Conservation (phyloP, 108 stramenopile genomes). For the Pseudonitzschia delicatissima region DNA sequence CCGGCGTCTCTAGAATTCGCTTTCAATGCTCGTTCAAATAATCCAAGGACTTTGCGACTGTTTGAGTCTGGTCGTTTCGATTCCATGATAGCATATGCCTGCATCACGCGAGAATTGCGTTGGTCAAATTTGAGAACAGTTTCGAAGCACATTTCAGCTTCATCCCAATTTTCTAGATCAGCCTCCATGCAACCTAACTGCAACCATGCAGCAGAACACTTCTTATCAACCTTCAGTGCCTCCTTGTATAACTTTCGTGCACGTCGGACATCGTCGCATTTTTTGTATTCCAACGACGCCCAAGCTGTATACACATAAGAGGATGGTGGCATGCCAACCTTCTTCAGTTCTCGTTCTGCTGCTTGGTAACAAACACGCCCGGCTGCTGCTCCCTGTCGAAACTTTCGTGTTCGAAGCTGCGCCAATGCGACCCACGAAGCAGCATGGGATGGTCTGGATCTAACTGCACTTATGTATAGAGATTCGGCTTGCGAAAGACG, state of each 20-base stretch:
- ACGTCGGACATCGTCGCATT: constrained; percentile 48
- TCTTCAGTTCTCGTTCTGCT: constrained; percentile 66
- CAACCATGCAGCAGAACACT: constrained; percentile 75
- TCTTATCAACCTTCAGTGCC: constrained; percentile 72
- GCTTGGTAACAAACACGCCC: constrained; percentile 77
- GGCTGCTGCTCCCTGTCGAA: constrained; percentile 66
- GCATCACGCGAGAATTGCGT: constrained; percentile 81
- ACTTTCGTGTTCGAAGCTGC: constrained; percentile 77
- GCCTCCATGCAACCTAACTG: constrained; percentile 86
- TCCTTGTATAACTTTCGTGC: constrained; percentile 61
- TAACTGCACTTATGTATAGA: constrained; percentile 60
- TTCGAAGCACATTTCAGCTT: constrained; percentile 78
- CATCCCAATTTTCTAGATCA: constrained; percentile 66
- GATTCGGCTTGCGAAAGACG: constrained; percentile 72
- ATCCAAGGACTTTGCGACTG: constrained; percentile 71
- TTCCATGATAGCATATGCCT: constrained; percentile 92
- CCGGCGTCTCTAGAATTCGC: constrained; percentile 82
- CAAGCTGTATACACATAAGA: constrained; percentile 85
- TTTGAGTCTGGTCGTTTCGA: constrained; percentile 68
- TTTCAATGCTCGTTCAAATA: constrained; percentile 84
- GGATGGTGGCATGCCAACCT: constrained; percentile 57
- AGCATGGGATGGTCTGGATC: constrained; percentile 77
- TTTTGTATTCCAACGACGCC: constrained; percentile 82
- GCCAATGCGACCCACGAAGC: constrained; percentile 84
- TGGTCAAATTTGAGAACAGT: constrained; percentile 74